Evolutionary conservation across 78 protist genomes (phyloP), one percentile per base, ranked within the genome.

Genomic region (Dictyostelium brefeldianum): DNA sequence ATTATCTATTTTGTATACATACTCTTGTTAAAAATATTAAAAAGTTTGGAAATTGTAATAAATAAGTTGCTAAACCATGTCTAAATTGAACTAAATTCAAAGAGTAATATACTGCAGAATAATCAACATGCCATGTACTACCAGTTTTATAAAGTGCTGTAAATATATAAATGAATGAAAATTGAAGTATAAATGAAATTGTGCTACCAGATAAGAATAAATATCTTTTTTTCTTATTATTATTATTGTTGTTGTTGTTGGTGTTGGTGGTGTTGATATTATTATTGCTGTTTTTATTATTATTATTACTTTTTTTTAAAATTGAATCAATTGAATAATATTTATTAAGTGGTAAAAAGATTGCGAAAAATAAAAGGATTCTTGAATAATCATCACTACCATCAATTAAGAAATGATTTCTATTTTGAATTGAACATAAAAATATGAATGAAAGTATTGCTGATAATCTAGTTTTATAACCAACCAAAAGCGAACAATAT

Each of bases 371-470:
- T 20, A 87, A 20, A 46, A 87, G 48, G 4, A 27, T 18, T 77
- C 92, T 54, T 11, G 57, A 43, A 48, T 87, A 87, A 48, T 87
- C 92, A 48, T 87, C 92, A 31, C 80, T 64, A n/a, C 92, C 92
- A 31, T 87, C 92, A 22, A 87, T 27, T 8, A 87, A 43, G 18
- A 46, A 87, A 62, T 70, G 59, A 54, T 87, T 87, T 59, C 92
- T 74, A 65, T 87, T 87, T 50, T 87, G 92, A 5, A 87, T 18
- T n/a, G 92, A 87, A 22, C 43, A 1, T 77, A 87, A 64, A 8
- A 87, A 12, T 14, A 87, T 47, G 31, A 59, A 87, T 47, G 92
- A 77, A 11, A 87, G n/a, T 14, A 51, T 0, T 7, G 83, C 20
- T 17, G 84, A 41, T 6, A 87, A 2, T 27, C 83, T n/a, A 18